A percentile compares a stretch with the other conserved stretches of the same genome.
Conservation (phyloP, 2,329 filamentous ascomycete species). For the Sclerotinia glacialis region DNA sequence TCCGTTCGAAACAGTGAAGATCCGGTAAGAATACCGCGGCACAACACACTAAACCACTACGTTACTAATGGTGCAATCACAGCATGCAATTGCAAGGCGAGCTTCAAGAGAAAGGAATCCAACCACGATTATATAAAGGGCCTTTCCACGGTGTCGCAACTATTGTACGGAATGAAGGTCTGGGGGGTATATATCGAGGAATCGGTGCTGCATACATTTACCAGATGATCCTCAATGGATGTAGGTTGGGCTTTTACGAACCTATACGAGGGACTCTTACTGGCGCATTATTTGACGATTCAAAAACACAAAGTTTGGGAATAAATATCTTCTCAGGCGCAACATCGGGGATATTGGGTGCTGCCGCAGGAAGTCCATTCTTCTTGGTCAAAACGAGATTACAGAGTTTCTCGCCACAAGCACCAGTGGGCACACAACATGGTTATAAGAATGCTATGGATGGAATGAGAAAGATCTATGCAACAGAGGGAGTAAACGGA, state of each 20-base stretch:
- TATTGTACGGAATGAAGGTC: constrained; percentile 86
- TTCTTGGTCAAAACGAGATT: constrained; percentile 97
- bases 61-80: constrained; percentile 27
- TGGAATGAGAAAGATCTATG: constrained; percentile 77
- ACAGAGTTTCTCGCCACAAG: constrained; percentile 88
- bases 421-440: constrained; percentile 96
- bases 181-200: constrained; percentile 81
- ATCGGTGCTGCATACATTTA: constrained; percentile 93
- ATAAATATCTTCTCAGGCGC: constrained; percentile 95
- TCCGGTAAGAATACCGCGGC: constrained; percentile 59
- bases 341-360: constrained; percentile 82
- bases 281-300: constrained; percentile 66
- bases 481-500: constrained; percentile 71
- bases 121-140: constrained; percentile 84
- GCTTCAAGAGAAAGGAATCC: constrained; percentile 79
- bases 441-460: constrained; percentile 82
- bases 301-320: constrained; percentile 74
- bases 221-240: constrained; percentile 94
- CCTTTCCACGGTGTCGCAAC: constrained; percentile 88
- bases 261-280: constrained; percentile 76
- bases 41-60: background rate
- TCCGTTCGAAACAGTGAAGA: constrained; percentile 98
- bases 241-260: constrained; percentile 95
- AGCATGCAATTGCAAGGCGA: constrained; percentile 96
- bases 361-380: constrained; percentile 90